Evolutionary conservation across 345 rosid species (phyloP), one percentile per base, ranked within the genome.

Genomic region (rapeseed (Brassica napus)): DNA sequence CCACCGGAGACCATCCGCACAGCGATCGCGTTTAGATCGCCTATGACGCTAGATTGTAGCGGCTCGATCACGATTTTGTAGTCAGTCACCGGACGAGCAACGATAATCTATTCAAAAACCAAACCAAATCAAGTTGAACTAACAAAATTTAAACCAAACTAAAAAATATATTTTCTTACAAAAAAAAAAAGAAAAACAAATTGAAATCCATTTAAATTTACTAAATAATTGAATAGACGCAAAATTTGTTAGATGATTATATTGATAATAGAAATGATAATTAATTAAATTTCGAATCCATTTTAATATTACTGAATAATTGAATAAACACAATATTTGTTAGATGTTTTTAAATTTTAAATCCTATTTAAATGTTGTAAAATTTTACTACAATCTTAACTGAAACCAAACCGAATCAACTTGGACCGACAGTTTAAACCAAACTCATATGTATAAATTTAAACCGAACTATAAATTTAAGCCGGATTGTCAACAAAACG

Each of bases 1-100:
- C 97, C 93, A 2, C 97, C 93, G 0, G 86, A 86, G 49, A 88
- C 97, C 97, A 94, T 92, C 14, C 97, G 84, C 82, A 85, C 85
- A 14, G 92, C 92, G 37, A 94, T 91, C 83, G 89, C 94, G 83
- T 92, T 89, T 32, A 94, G 82, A 67, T 92, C 98, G 78, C 81
- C 84, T n/a, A 94, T 83, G 0, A 90, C 89, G 24, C 88, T 93
- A 12, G 92, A 85, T 4, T 92, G 93, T 21, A 94, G 86, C 24
- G 94, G 91, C 54, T 94, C 97, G 72, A 94, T 94, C 37, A 92
- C 77, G 76, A 92, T 77, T 37, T 89, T 88, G 79, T 86, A 92
- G 76, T 91, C 97, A 6, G 86, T 80, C 21, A 94, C 21, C 2
- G 94, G 97, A 49, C 84, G 92, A 12, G 97, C 98, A 44, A 94